Evolutionary conservation across 148 eudicot species (phyloP).

Genomic region (Rhododendron griersonianum): DNA sequence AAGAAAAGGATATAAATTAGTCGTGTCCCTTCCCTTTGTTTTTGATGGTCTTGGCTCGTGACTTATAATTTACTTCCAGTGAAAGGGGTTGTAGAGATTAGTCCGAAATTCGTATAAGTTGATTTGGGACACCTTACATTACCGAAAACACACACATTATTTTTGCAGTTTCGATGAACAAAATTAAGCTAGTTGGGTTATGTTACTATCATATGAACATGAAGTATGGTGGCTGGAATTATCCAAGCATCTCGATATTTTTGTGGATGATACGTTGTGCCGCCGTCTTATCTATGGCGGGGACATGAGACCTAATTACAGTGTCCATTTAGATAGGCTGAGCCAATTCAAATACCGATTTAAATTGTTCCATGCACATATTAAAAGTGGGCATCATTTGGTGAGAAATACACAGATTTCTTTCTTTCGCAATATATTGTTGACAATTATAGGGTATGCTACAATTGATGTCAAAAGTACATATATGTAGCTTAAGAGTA

Average conservation of each 20-base stretch:
- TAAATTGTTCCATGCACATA: not conserved
- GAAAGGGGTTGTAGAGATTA: too few species aligned
- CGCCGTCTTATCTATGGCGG: too few species aligned
- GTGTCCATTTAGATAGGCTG: not conserved
- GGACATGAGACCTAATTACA: not conserved
- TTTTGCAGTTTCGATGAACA: not conserved
- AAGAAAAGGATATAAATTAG: not conserved
- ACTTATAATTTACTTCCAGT: not conserved
- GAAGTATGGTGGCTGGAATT: too few species aligned
- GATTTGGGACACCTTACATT: too few species aligned
- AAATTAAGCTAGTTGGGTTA: too few species aligned
- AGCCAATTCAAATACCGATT: not conserved
- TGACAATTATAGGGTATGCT: too few species aligned
- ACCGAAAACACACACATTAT: too few species aligned
- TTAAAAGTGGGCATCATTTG: too few species aligned
- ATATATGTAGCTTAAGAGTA: not conserved
- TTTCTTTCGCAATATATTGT: not conserved
- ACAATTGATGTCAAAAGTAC: not conserved
- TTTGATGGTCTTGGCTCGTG: not conserved
- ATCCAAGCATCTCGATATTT: too few species aligned
- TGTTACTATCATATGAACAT: too few species aligned
- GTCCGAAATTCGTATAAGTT: rapidly evolving
- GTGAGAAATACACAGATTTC: too few species aligned
- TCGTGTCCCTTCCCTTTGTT: not conserved
- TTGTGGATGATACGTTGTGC: too few species aligned